Evolutionary conservation across 768 basidiomycete genomes (phyloP).

Genomic region (Naganishia friedmannii): DNA sequence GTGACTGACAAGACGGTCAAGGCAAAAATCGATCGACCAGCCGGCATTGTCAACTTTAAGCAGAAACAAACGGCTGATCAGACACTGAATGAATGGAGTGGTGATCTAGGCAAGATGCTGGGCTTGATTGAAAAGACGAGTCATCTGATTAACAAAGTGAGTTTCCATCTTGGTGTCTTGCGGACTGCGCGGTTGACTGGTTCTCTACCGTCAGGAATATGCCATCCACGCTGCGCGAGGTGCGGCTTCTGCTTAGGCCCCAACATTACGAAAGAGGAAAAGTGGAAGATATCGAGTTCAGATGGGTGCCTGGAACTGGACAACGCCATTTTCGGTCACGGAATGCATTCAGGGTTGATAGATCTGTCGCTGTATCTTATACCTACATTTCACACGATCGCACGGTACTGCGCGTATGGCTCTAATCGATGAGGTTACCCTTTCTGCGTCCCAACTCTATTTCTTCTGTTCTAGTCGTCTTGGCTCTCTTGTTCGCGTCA

Average conservation of each 20-base stretch:
- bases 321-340: neutral
- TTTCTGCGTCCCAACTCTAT: slow-evolving; percentile 80
- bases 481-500: slow-evolving; percentile 14
- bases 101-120: slow-evolving; percentile 88
- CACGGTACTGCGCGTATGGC: neutral
- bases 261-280: neutral
- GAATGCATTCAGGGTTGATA: neutral
- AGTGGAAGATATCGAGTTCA: neutral
- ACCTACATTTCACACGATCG: neutral
- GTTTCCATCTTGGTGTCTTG: slow-evolving; percentile 12
- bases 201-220: slow-evolving; percentile 35
- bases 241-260: slow-evolving; percentile 3
- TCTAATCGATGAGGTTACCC: slow-evolving; percentile 55
- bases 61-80: slow-evolving; percentile 80
- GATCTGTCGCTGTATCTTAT: neutral
- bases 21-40: slow-evolving; percentile 88
- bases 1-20: slow-evolving; percentile 89
- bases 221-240: slow-evolving; percentile 41
- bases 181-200: neutral
- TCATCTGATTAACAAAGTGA: slow-evolving; percentile 55
- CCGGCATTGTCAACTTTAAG: slow-evolving; percentile 83
- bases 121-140: slow-evolving; percentile 96
- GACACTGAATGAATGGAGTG: slow-evolving; percentile 97
- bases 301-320: neutral
- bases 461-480: slow-evolving; percentile 59